Evolutionary conservation across 306 rosid genomes (phyloP).

Genomic region (Pueraria montana): DNA sequence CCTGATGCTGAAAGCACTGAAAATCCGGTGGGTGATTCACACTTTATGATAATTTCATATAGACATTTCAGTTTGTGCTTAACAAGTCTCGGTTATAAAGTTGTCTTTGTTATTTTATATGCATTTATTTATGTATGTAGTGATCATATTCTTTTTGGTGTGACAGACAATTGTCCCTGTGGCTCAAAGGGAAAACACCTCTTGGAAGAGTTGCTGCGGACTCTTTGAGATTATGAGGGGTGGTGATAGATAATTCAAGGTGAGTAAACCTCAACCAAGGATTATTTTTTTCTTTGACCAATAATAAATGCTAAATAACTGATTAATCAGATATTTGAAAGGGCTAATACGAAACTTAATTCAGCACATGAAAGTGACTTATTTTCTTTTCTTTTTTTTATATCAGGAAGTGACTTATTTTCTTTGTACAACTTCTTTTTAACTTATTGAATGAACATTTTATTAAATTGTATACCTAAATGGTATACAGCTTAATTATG

Average conservation of each 20-base stretch:
- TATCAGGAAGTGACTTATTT: too few relatives aligned
- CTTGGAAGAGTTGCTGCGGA: conserved; percentile 87
- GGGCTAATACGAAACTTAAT: not conserved
- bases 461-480: not conserved
- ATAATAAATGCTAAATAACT: conserved; percentile 7
- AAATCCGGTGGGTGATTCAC: conserved; percentile 56
- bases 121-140: not conserved
- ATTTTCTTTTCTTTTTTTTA: too few relatives aligned
- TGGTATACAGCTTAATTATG: not conserved
- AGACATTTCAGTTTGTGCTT: not conserved
- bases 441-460: not conserved
- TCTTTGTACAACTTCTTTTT: not conserved
- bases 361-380: not conserved
- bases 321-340: not conserved
- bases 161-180: conserved; percentile 50
- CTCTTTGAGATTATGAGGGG: conserved; percentile 61
- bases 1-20: conserved; percentile 45
- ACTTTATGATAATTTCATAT: conserved; percentile 4
- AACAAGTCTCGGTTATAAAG: not conserved
- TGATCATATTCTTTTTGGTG: conserved; percentile 30
- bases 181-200: conserved; percentile 49
- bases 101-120: not conserved
- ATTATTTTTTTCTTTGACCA: not conserved
- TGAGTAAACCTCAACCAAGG: conserved; percentile 38
- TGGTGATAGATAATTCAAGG: conserved; percentile 66